A percentile compares a stretch with the other conserved stretches of the same genome.
Conservation (phyloP, 306 rosid species). For the Amphicarpaea edgeworthii region DNA sequence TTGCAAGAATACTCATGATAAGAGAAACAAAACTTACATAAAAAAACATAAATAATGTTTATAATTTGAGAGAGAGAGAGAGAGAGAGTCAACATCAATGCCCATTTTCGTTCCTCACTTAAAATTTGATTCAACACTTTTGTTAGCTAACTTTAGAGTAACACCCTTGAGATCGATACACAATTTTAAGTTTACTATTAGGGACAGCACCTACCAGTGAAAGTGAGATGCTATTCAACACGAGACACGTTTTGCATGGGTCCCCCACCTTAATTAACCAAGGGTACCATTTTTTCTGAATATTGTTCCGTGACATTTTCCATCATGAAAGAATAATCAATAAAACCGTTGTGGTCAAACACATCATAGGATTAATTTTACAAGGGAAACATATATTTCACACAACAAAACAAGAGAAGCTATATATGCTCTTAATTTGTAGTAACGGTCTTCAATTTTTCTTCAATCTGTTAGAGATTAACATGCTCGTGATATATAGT, state of each 20-base stretch:
- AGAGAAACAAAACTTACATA: no score
- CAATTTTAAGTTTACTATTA: slow-evolving; percentile 5
- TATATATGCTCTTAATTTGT: not conserved
- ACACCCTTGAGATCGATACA: slow-evolving; percentile 21
- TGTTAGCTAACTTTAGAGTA: no score
- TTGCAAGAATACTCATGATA: no score
- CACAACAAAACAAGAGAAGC: not conserved
- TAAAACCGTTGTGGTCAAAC: slow-evolving; percentile 28
- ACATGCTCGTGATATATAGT: no score
- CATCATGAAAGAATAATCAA: slow-evolving; percentile 1
- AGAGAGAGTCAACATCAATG: slow-evolving; percentile 39
- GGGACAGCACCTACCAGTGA: slow-evolving; percentile 37
- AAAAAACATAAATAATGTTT: no score
- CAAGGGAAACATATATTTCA: not conserved
- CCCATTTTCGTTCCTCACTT: slow-evolving; percentile 28
- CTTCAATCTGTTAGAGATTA: no score
- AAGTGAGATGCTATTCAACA: slow-evolving; percentile 22
- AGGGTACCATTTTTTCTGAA: slow-evolving; percentile 1
- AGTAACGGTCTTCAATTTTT: not conserved
- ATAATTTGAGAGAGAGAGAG: no score
- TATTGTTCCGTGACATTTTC: slow-evolving; percentile 13
- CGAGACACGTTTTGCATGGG: slow-evolving; percentile 36
- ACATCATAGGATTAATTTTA: slow-evolving; percentile 12
- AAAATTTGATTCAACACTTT: slow-evolving; percentile 30
- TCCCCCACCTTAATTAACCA: slow-evolving; percentile 36